phyloP scores from a whole-genome alignment of 2,329 filamentous ascomycete genomes.

The Fusarium siculi region DNA sequence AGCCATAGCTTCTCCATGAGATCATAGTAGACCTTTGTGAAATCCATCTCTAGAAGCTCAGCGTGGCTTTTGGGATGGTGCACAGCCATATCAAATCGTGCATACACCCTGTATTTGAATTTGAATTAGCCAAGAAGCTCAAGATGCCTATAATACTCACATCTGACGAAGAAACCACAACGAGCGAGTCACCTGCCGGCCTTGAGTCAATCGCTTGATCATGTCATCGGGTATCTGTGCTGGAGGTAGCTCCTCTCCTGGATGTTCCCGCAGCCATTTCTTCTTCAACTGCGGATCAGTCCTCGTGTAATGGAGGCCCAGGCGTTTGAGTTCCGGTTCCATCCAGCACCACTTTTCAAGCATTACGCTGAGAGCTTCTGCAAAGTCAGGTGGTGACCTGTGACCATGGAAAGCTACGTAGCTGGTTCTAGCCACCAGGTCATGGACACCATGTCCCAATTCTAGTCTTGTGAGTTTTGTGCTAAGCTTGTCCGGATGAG shows the following conservation, averaged over 20 bases:
- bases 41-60: background rate
- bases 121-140: background rate
- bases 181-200: background rate
- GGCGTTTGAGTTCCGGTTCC: rapidly evolving
- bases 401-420: background rate
- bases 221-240: background rate
- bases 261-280: background rate
- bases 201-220: rapidly evolving
- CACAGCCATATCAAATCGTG: background rate
- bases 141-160: rapidly evolving
- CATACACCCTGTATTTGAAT: background rate
- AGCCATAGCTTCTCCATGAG: background rate
- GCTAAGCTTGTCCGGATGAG: background rate
- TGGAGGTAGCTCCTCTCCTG: background rate
- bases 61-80: background rate
- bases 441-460: background rate
- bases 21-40: background rate
- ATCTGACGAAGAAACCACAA: background rate
- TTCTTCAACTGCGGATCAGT: background rate
- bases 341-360: background rate
- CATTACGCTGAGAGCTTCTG: background rate
- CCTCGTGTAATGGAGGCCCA: background rate
- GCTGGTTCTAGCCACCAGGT: background rate
- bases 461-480: rapidly evolving
- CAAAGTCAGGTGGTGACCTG: background rate